These are phyloP conservation scores for Serendipita vermifera DNA, from an alignment of 768 basidiomycete species.

Conservation along the genomic window DNA sequence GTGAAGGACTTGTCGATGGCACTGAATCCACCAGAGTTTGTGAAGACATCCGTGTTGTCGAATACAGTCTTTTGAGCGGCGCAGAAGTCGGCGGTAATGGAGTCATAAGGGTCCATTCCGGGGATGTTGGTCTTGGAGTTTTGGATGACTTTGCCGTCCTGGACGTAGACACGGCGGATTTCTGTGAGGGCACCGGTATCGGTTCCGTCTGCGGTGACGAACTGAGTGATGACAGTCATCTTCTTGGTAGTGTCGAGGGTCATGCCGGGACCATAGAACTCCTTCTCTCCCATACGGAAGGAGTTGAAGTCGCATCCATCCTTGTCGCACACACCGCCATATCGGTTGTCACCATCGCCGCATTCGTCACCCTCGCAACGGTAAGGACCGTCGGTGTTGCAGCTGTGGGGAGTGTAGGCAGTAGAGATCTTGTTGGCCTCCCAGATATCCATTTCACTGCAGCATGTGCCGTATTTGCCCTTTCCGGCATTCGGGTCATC, in stretches of 20 bases:
- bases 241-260: conserved; percentile 38
- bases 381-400: conserved; percentile 29
- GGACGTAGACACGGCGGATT: conserved; percentile 44
- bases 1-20: conserved; percentile 26
- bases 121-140: conserved; percentile 38
- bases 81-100: conserved; percentile 40
- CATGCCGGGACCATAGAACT: conserved; percentile 37
- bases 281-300: conserved; percentile 36
- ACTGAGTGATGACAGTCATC: conserved; percentile 48
- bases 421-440: conserved; percentile 41
- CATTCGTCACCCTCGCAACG: conserved; percentile 34
- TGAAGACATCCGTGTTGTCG: conserved; percentile 34
- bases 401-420: conserved; percentile 42
- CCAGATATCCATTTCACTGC: conserved; percentile 50
- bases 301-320: conserved; percentile 54
- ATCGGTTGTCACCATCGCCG: conserved; percentile 27
- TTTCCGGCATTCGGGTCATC: conserved; percentile 35
- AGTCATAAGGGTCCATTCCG: conserved; percentile 30
- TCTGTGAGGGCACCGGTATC: conserved; percentile 36
- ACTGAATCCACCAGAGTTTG: conserved; percentile 29
- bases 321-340: conserved; percentile 37
- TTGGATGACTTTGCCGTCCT: conserved; percentile 38
- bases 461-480: conserved; percentile 39
- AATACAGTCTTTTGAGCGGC: conserved; percentile 32
- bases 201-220: conserved; percentile 36